Base-by-base conservation (phyloP, 2,329 filamentous ascomycete species). In the Penicillium hesseltinei region DNA sequence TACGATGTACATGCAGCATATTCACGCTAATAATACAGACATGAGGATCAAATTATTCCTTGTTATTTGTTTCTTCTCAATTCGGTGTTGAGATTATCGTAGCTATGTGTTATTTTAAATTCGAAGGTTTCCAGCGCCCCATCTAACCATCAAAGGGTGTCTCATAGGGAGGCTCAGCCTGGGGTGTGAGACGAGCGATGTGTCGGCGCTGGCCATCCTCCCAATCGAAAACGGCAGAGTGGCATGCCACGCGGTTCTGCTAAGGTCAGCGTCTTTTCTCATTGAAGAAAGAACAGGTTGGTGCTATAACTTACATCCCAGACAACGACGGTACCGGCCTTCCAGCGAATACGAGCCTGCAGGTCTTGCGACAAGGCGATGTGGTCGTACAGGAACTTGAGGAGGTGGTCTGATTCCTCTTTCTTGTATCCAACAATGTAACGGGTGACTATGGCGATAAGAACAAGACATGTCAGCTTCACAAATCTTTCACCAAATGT, bases 201-300 rank as follows among this genome's bases (percentile, higher is more conserved):
- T 95, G 91, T 50, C 91, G 82, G 57, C 91, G 80, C 73, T 90
- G 85, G 3, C 90, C 90, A 70, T 85, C 85, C 65, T 88, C 84
- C 91, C 91, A 96, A 72, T 95, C 91, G 4, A 93, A 79, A 39
- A 93, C 77, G 2, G 91, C 91, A 7, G 88, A 88, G 73, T 96
- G 91, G 64, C 86, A 83, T 10, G 89, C 92, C 0, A 92, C 84
- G 33, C 90, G 81, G 77, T 93, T 94, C 70, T 80, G 56, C 11
- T 9, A 21, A 46, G 19, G 54, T 66, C 29, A 68, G 62, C 17
- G 47, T 52, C 17, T 23, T 2, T 27, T 25, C 39, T 27, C 45
- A 6, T 13, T 2, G 7, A 44, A 23, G 19, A 33, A 19, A 13
- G 8, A 44, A 13, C 29, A 44, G 39, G 43, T 11, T 10, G 17